Conservation (phyloP, 1,139 yeast species). For the Zygoascus meyerae region DNA sequence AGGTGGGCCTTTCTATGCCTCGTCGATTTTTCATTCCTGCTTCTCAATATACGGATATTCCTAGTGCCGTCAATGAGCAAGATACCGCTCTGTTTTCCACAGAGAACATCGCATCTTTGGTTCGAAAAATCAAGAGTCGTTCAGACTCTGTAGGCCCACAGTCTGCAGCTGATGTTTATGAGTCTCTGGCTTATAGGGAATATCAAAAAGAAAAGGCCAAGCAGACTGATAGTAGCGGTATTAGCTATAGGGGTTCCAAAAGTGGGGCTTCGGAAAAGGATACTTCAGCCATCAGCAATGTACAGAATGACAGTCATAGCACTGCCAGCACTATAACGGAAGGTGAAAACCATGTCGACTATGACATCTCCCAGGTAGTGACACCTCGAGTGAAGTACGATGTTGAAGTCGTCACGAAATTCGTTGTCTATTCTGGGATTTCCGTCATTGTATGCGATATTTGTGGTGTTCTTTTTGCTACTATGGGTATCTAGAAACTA, state of each 20-base stretch:
- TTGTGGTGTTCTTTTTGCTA: slow-evolving; percentile 21
- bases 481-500: slow-evolving; percentile 16
- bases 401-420: slow-evolving; percentile 65
- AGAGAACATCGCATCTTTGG: slow-evolving; percentile 29
- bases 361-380: slow-evolving; percentile 35
- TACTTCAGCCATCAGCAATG: neutral
- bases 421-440: slow-evolving; percentile 71
- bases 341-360: slow-evolving; percentile 20
- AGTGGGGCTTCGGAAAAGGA: neutral
- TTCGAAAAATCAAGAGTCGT: slow-evolving; percentile 28
- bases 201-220: slow-evolving; percentile 23
- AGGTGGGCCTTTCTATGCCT: slow-evolving; percentile 37
- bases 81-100: slow-evolving; percentile 33
- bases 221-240: slow-evolving; percentile 9
- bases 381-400: slow-evolving; percentile 51
- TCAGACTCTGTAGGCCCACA: slow-evolving; percentile 42
- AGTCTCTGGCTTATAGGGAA: slow-evolving; percentile 34
- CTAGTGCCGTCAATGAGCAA: slow-evolving; percentile 26
- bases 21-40: slow-evolving; percentile 37
- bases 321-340: slow-evolving; percentile 10
- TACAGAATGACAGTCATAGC: slow-evolving; percentile 1
- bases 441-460: slow-evolving; percentile 34
- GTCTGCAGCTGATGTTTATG: slow-evolving; percentile 40
- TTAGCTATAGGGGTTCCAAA: slow-evolving; percentile 12
- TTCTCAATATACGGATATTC: slow-evolving; percentile 34